Evolutionary conservation across 345 rosid species (phyloP).

Genomic region (Kandelia obovata): DNA sequence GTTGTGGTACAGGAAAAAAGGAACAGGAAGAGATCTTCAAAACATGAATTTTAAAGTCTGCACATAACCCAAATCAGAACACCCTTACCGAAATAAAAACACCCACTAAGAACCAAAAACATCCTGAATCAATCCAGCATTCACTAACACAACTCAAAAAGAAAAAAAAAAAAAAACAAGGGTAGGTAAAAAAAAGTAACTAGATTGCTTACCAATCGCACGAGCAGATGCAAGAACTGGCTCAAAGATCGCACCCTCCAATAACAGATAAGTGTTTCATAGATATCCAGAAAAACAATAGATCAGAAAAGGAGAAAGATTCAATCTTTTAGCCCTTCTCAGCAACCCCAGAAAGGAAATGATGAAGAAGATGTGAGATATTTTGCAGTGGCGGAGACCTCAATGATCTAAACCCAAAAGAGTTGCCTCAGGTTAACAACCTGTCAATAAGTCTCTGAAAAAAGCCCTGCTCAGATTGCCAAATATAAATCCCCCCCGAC

Average conservation of each 20-base stretch:
- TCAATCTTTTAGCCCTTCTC: background rate
- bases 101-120: background rate
- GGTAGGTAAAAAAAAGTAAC: background rate
- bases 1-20: background rate
- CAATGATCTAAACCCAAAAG: background rate
- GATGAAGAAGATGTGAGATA: background rate
- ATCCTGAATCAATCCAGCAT: background rate
- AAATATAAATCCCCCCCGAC: background rate
- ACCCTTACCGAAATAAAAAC: background rate
- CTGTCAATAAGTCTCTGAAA: constrained; percentile 7
- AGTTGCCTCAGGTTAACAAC: background rate
- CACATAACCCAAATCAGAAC: constrained; percentile 8
- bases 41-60: background rate
- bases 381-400: background rate
- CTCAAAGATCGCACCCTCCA: background rate
- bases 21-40: background rate
- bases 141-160: background rate
- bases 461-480: constrained; percentile 4
- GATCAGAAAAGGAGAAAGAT: background rate
- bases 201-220: constrained; percentile 12
- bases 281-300: background rate
- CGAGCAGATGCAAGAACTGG: background rate
- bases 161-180: too few relatives aligned
- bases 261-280: background rate
- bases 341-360: background rate